These are phyloP conservation scores for Sugiyamaella grinbergsii DNA, from an alignment of 1,139 yeast genomes.

Conservation along the genomic window DNA sequence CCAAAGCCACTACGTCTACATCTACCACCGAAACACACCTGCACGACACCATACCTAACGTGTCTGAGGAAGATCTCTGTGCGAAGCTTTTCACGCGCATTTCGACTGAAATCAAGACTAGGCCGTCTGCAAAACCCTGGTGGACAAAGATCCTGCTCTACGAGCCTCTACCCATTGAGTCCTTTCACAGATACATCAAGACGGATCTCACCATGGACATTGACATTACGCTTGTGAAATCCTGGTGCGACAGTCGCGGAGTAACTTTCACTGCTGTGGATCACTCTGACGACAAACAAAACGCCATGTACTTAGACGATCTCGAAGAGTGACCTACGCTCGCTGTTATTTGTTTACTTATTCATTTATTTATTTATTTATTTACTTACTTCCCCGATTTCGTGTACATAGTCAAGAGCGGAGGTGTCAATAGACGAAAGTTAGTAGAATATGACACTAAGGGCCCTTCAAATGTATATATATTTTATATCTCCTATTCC, in stretches of 20 bases:
- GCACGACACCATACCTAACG: neutral
- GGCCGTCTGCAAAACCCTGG: conserved; percentile 21
- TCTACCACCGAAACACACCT: neutral
- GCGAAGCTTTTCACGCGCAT: conserved; percentile 21
- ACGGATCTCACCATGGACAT: conserved; percentile 24
- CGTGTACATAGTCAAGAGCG: no score
- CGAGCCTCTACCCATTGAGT: conserved; percentile 28
- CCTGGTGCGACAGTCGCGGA: conserved; percentile 33
- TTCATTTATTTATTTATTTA: no score
- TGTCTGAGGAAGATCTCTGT: conserved; percentile 11
- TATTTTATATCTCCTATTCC: no score
- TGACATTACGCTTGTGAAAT: conserved; percentile 26
- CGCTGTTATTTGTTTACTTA: no score
- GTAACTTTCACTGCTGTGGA: conserved; percentile 24
- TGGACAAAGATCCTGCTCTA: conserved; percentile 30
- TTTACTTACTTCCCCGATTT: no score
- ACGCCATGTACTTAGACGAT: neutral
- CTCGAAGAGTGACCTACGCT: no score
- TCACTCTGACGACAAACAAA: neutral
- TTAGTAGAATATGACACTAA: no score
- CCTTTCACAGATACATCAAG: conserved; percentile 25
- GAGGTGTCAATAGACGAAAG: no score
- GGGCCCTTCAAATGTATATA: no score
- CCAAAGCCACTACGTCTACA: neutral
- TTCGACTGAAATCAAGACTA: conserved; percentile 19